Conservation (phyloP, 257 asterid species). For the Schizonepeta tenuifolia region DNA sequence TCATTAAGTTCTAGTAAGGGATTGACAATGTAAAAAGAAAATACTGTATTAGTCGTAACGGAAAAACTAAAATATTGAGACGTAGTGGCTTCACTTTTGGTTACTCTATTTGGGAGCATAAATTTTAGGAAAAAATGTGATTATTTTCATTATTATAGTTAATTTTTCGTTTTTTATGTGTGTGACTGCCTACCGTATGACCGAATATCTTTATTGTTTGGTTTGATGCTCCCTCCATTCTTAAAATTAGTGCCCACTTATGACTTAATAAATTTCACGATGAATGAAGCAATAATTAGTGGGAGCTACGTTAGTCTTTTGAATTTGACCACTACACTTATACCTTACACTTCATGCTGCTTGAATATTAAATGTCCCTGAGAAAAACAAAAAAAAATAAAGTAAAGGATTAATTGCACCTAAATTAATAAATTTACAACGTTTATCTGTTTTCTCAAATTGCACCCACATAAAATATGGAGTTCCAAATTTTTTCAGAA, state of each 20-base stretch:
- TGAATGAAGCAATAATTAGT: conserved; percentile 14
- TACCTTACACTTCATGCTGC: neutral
- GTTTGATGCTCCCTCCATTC: conserved; percentile 12
- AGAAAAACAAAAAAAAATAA: neutral
- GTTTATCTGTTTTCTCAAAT: too few species aligned
- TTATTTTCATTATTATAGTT: too few species aligned
- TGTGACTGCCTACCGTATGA: too few species aligned
- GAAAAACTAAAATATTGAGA: too few species aligned
- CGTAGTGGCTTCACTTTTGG: neutral
- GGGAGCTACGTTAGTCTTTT: neutral
- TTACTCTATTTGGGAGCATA: too few species aligned
- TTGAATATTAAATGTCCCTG: neutral
- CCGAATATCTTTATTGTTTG: too few species aligned
- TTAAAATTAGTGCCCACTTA: conserved; percentile 1
- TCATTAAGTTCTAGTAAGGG: neutral
- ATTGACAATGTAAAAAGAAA: neutral
- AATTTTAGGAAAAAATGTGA: too few species aligned
- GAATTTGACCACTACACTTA: neutral
- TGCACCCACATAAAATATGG: too few species aligned
- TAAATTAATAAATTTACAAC: too few species aligned
- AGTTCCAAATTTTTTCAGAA: too few species aligned
- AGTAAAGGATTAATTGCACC: too few species aligned
- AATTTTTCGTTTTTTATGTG: too few species aligned
- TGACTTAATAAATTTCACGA: neutral
- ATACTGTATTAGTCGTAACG: neutral